These are phyloP conservation scores for Ulmus americana DNA, from an alignment of 331 rosid species.

Conservation along the genomic window DNA sequence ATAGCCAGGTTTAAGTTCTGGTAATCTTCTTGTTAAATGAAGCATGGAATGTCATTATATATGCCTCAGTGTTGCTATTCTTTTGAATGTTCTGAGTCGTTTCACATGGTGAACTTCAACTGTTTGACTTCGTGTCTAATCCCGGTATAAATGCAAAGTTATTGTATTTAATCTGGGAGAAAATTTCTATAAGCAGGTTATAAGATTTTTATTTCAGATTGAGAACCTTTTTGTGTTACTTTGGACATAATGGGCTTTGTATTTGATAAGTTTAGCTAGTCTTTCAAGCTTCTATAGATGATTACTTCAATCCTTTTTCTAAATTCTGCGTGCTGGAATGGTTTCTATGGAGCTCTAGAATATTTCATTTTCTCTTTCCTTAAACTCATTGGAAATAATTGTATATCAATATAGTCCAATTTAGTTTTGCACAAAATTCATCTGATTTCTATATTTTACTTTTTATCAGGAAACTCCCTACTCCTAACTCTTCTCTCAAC, in stretches of 20 bases:
- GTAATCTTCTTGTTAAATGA: not conserved
- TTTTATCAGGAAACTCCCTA: slow-evolving; percentile 43
- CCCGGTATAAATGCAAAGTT: too few relatives aligned
- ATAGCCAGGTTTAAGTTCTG: not conserved
- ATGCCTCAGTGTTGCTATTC: too few relatives aligned
- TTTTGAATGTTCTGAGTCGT: too few relatives aligned
- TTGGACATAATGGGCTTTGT: not conserved
- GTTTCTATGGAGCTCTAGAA: not conserved
- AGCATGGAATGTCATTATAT: too few relatives aligned
- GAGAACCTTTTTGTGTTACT: not conserved
- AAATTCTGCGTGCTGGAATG: too few relatives aligned
- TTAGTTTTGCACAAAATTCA: not conserved
- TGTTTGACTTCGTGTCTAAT: too few relatives aligned
- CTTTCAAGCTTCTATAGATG: not conserved
- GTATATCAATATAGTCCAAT: not conserved
- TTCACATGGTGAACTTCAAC: too few relatives aligned
- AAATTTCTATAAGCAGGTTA: not conserved
- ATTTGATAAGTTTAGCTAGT: not conserved
- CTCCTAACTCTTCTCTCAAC: slow-evolving; percentile 27
- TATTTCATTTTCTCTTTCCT: not conserved
- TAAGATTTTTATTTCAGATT: not conserved
- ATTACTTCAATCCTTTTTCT: not conserved
- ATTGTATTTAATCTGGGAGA: too few relatives aligned
- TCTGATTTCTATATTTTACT: slow-evolving; percentile 15
- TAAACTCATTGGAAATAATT: not conserved